Evolutionary conservation across 2,329 filamentous ascomycete genomes (phyloP), one percentile per base, ranked within the genome.

Genomic region (Aspergillus pseudoviridinutans): DNA sequence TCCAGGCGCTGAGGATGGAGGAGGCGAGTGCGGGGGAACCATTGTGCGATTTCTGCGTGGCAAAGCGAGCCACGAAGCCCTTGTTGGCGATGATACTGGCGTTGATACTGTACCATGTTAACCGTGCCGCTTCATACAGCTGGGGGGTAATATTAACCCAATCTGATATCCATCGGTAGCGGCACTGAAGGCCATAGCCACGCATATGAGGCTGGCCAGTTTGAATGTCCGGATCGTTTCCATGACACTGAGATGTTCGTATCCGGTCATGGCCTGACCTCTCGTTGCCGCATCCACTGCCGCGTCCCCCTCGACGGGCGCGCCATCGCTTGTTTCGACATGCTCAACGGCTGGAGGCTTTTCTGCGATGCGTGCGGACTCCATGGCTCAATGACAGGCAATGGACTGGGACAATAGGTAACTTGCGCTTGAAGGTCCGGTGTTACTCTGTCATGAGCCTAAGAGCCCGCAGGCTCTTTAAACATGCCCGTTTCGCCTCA

Each of bases 21-120:
- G 58, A 60, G 2, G 58, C 58, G 3, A 60, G 53, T 2, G 55
- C 53, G 2, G 55, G 55, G 3, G 50, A 22, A 4, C 55, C 47
- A 24, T 60, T 50, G 17, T 29, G 41, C 20, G 27, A 29, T 1
- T 32, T 44, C 10, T 58, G n/a, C 2, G 58, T 60, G 3, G 55
- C 58, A 24, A 60, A 60, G 4, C 46, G 50, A 17, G 49, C 50
- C 1, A 60, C 58, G 38, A 60, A 60, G n/a, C 53, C 57, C 10
- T 52, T 51, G 50, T 58, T 58, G 8, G 57, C 57, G n/a, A 58
- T 58, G 29, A 58, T 56, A 32, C 53, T 58, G 35, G 53, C 57
- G 46, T 56, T 58, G 50, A 58, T 53, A 9, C 53, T 58, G 32
- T 1, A 6, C 9, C 6, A 42, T 49, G 49, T 44, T 20, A 51